Evolutionary conservation across 768 basidiomycete species (phyloP), one percentile per base, ranked within the genome.

Genomic region (Coprinopsis strossmayeri): DNA sequence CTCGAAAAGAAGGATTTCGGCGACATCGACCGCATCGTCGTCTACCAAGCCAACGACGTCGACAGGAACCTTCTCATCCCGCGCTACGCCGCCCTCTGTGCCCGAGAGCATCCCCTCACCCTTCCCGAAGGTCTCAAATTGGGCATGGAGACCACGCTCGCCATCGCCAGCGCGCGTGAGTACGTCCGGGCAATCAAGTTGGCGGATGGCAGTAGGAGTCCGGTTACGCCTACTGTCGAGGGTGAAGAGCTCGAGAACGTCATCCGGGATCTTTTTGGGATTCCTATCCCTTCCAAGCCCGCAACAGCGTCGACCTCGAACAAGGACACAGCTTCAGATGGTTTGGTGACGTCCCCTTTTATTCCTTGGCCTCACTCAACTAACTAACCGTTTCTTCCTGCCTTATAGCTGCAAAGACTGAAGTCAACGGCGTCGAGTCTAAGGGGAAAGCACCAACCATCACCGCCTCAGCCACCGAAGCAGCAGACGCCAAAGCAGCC

Each of bases 91-190:
- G 57, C 65, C 0, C 65, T 87, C 0, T 79, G 79, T 41, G 65
- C 66, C 10, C 77, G 81, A 2, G 67, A 71, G 0, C 71, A 70
- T 0, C 72, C 82, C 0, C 68, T 82, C 13, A 69, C 67, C 0
- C 62, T 76, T 1, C 69, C 69, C 9, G 88, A 87, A 49, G 81
- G 77, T 30, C 59, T 64, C 2, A 63, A 65, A 27, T 65, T 90
- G n/a, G 80, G 81, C 55, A 40, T 80, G 57, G 76, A 81, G 30
- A 80, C 79, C 0, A 68, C 78, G 0, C 59, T 84, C 1, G 69
- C 61, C 26, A 65, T 87, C 15, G 78, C 78, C 0, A 60, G 64
- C 1, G 78, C 77, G 2, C 71, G 84, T 1, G 84, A 86, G 51
- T 62, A 62, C 41, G 69, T 69, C 23, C 63, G 71, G 3, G 64